Conservation (phyloP, 2,329 filamentous ascomycete genomes). For the Bimuria novae-zelandiae region DNA sequence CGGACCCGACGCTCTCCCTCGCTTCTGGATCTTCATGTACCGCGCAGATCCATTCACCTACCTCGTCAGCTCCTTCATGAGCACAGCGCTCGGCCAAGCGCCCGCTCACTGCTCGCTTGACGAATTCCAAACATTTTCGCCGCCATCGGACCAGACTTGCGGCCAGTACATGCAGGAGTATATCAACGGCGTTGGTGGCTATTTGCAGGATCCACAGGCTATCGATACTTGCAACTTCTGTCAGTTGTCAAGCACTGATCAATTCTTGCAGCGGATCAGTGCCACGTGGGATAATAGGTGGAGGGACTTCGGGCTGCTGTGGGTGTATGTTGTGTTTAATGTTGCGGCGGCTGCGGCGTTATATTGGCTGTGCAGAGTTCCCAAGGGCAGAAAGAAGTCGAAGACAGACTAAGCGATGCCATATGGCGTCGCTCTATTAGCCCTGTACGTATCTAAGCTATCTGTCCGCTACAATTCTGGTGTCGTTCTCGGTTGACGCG, state of each 20-base stretch:
- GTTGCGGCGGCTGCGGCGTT: constrained; percentile 51
- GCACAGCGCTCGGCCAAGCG: constrained; percentile 69
- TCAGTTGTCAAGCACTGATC: constrained; percentile 50
- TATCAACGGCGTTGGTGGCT: constrained; percentile 40
- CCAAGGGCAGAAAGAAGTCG: constrained; percentile 52
- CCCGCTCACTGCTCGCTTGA: constrained; percentile 68
- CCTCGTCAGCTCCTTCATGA: constrained; percentile 72
- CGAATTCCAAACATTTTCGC: constrained; percentile 69
- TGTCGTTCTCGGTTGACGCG: too few species aligned
- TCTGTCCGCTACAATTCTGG: too few species aligned
- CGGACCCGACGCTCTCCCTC: constrained; percentile 63
- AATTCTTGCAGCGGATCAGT: constrained; percentile 48
- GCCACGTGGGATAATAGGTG: constrained; percentile 59
- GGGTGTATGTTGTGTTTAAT: constrained; percentile 58
- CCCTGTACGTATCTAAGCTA: too few species aligned
- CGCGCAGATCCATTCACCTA: constrained; percentile 82
- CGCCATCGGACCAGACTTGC: constrained; percentile 56
- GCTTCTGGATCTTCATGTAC: constrained; percentile 87
- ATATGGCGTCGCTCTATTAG: too few species aligned
- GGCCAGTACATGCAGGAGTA: constrained; percentile 45
- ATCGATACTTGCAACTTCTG: constrained; percentile 48
- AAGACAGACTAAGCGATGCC: constrained; percentile 28
- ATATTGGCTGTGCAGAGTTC: constrained; percentile 60
- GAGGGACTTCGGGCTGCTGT: constrained; percentile 61
- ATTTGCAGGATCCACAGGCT: constrained; percentile 39